Evolutionary conservation across 345 rosid species (phyloP), one percentile per base, ranked within the genome.

Genomic region (Stellera chamaejasme): DNA sequence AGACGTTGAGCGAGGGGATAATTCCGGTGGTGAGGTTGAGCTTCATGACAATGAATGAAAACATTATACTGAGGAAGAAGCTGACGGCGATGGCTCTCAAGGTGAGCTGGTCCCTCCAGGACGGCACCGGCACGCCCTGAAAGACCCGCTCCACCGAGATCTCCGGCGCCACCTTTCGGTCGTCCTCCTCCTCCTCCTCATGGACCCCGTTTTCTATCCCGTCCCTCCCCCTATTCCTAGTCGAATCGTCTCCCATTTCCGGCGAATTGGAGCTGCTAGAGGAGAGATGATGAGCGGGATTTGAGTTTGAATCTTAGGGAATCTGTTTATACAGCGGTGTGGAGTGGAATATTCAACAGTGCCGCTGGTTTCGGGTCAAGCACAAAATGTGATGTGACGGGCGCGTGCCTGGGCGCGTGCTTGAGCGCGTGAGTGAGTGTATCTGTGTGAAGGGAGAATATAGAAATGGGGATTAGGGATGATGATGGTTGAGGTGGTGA

Each of bases 41-140:
- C 64, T 84, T 87, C 84, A 76, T 78, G 8, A 80, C 84, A 7
- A 87, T 84, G 81, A 87, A 84, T 55, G 78, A 69, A 72, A 84
- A 87, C 48, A 82, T 56, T 52, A 87, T 36, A 55, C 86, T 78
- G 48, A 87, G 65, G 55, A 67, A 27, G 27, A 84, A 69, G 70
- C 96, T 78, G 55, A 78, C 87, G 9, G 50, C 82, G 26, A 87
- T 63, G 15, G 91, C 86, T 59, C 95, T 76, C 46, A 80, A 2
- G 0, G 95, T 87, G 54, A 87, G 55, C 69, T 87, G 91, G 6
- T 77, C 63, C 68, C 49, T 72, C 95, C 95, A 84, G 0, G 80
- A 60, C 2, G 88, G 88, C 2, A 87, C 80, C 62, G 65, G 77
- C 59, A 68, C 66, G 16, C 58, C 36, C 51, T 71, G 82, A 62